Evolutionary conservation across 495 filamentous ascomycete species (phyloP).

Genomic region (Massariosphaeria phaeospora): DNA sequence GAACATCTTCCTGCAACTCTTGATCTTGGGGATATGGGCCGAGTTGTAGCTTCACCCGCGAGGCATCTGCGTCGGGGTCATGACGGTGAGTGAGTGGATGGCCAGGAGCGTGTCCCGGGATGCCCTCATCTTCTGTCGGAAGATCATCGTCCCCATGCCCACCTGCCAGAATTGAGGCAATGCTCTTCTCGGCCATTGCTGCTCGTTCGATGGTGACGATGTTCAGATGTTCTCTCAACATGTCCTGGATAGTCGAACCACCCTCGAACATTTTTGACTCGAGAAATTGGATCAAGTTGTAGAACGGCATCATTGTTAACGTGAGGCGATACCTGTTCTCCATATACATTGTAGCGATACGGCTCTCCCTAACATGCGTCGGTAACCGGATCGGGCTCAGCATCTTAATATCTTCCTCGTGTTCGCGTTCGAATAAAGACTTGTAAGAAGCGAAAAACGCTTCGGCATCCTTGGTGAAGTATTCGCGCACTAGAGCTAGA

Average conservation of each 20-base stretch:
- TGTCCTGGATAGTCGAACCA: constrained; percentile 65
- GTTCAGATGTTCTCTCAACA: constrained; percentile 69
- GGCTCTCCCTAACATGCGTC: constrained; percentile 68
- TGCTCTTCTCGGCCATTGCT: constrained; percentile 66
- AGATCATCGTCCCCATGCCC: constrained; percentile 56
- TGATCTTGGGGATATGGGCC: constrained; percentile 75
- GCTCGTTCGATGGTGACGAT: constrained; percentile 70
- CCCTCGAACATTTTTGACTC: constrained; percentile 76
- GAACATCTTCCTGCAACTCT: constrained; percentile 71
- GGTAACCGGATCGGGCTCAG: constrained; percentile 66
- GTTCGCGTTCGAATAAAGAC: constrained; percentile 64
- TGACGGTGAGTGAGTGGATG: constrained; percentile 69
- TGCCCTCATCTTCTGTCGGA: constrained; percentile 83
- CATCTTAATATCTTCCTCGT: constrained; percentile 67
- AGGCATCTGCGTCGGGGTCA: constrained; percentile 50
- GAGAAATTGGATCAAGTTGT: constrained; percentile 77
- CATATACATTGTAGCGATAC: constrained; percentile 68
- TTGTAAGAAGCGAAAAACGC: constrained; percentile 64
- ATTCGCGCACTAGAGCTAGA: constrained; percentile 71
- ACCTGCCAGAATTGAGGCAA: constrained; percentile 70
- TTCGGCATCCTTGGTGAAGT: constrained; percentile 63
- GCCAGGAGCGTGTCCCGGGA: constrained; percentile 84
- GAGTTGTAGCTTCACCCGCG: constrained; percentile 54
- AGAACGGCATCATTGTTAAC: constrained; percentile 71
- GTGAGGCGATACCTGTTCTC: constrained; percentile 82